phyloP scores from a whole-genome alignment of 2,329 filamentous ascomycete genomes.

The Sclerotinia subarctica region DNA sequence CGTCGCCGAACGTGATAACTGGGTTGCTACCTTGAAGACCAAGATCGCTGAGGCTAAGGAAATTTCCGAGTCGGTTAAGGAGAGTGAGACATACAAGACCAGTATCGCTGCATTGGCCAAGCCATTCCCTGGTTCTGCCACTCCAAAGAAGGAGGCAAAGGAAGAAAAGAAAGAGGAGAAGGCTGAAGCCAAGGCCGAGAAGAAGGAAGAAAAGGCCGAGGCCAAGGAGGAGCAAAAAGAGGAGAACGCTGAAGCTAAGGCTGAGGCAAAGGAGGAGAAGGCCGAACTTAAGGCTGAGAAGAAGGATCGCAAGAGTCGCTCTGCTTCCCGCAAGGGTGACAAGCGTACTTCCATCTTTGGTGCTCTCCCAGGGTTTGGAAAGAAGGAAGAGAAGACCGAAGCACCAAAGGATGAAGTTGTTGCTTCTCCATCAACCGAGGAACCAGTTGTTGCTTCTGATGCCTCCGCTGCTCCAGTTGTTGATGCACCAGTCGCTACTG shows the following conservation, averaged over 20 bases:
- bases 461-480: conserved; percentile 36
- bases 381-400: conserved; percentile 40
- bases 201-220: conserved; percentile 41
- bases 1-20: conserved; percentile 81
- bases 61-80: conserved; percentile 66
- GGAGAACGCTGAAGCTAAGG: conserved; percentile 33
- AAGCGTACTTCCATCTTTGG: conserved; percentile 61
- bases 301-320: conserved; percentile 60
- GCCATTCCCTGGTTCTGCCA: conserved; percentile 40
- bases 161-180: conserved; percentile 39
- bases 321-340: conserved; percentile 54
- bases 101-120: conserved; percentile 41
- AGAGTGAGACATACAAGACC: conserved; percentile 83
- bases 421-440: conserved; percentile 22
- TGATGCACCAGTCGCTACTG: conserved; percentile 26
- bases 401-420: conserved; percentile 36
- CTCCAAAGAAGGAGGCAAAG: conserved; percentile 38
- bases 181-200: conserved; percentile 35
- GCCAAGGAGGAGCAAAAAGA: conserved; percentile 40
- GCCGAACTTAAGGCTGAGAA: conserved; percentile 49
- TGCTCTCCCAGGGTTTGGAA: conserved; percentile 47
- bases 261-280: conserved; percentile 39
- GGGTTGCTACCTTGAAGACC: conserved; percentile 79
- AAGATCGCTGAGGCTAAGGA: conserved; percentile 85
- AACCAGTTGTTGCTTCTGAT: conserved; percentile 27